A percentile compares a stretch with the other conserved stretches of the same genome.
phyloP scores from a whole-genome alignment of 148 eudicot species.

The Vaccinium vitisidaea region DNA sequence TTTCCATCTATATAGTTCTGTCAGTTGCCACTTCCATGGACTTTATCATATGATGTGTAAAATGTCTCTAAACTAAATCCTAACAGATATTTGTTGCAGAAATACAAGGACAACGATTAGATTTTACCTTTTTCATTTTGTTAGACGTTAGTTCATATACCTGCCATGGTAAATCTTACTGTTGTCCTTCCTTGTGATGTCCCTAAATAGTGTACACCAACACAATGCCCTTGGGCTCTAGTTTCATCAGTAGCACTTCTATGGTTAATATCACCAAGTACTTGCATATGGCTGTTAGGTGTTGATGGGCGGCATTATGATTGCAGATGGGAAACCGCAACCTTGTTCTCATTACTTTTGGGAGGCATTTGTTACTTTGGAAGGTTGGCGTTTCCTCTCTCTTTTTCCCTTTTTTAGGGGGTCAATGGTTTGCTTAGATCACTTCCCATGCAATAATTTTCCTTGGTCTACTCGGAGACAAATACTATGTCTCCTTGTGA shows the following conservation, averaged over 20 bases:
- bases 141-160: neutral
- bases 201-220: constrained; percentile 1
- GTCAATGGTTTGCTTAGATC: neutral
- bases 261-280: constrained; percentile 14
- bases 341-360: constrained; percentile 64
- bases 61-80: neutral
- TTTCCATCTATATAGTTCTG: neutral
- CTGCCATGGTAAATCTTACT: neutral
- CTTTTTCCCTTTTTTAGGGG: neutral
- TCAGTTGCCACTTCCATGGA: neutral
- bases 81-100: neutral
- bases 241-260: neutral
- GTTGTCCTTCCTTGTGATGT: neutral
- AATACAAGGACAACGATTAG: neutral
- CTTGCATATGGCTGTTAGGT: constrained; percentile 23
- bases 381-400: constrained; percentile 45
- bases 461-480: neutral
- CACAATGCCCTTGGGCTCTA: neutral
- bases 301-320: constrained; percentile 40
- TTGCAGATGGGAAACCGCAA: constrained; percentile 92
- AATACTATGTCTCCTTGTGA: neutral
- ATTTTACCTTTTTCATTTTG: neutral
- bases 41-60: neutral
- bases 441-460: neutral
- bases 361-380: constrained; percentile 87